These are phyloP conservation scores for Arthrobotrys pseudoclavata DNA, from an alignment of 2,329 filamentous ascomycete species.

Conservation along the genomic window DNA sequence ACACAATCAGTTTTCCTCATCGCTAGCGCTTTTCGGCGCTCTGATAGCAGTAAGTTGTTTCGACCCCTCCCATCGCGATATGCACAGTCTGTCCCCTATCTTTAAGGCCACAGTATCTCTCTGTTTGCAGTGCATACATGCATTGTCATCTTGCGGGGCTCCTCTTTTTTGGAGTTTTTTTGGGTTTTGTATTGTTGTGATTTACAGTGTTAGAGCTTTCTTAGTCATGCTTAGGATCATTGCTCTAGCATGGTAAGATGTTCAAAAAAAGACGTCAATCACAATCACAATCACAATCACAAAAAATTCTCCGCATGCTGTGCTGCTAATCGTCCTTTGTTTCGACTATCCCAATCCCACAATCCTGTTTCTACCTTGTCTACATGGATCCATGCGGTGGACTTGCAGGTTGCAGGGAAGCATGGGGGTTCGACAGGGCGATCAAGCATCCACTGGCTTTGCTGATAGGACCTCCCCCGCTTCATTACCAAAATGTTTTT, in stretches of 20 bases:
- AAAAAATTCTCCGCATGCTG: conserved; percentile 36
- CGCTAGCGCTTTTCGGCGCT: conserved; percentile 56
- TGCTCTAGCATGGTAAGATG: not conserved
- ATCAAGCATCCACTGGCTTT: conserved; percentile 30
- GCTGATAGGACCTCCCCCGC: not conserved
- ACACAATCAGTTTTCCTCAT: conserved; percentile 55
- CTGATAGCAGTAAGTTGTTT: conserved; percentile 58
- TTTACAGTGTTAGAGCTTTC: conserved; percentile 13
- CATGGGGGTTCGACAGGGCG: conserved; percentile 29
- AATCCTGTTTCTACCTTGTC: conserved; percentile 41
- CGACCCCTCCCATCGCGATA: not conserved
- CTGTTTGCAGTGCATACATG: not conserved
- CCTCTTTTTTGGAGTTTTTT: not conserved
- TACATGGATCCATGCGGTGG: conserved; percentile 5
- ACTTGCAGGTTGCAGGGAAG: conserved; percentile 25
- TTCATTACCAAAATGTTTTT: conserved; percentile 5
- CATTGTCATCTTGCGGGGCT: conserved; percentile 15
- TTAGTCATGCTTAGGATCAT: conserved; percentile 29
- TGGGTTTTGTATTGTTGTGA: not conserved
- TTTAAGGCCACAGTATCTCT: conserved; percentile 7
- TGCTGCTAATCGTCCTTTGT: conserved; percentile 33
- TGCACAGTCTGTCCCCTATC: conserved; percentile 16
- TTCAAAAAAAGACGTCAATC: conserved; percentile 20
- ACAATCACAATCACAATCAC: not conserved
- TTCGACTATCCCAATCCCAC: conserved; percentile 41